Percentiles rank a stretch among this genome's conserved stretches.
phyloP scores from a whole-genome alignment of 139 green algal species.

The Coelastrella sp. region DNA sequence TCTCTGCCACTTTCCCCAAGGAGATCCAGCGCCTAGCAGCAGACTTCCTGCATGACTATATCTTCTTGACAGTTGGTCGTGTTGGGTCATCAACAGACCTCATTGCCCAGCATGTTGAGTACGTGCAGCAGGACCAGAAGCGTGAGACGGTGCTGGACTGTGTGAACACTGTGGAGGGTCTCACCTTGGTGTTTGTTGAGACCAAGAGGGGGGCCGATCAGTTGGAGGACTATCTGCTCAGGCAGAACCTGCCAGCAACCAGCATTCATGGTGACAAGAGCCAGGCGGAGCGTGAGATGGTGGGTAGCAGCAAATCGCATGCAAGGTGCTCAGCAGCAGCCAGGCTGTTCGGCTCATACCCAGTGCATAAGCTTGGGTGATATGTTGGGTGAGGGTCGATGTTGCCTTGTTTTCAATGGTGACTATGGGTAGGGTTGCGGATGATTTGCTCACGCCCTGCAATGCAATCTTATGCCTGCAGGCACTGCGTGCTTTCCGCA shows the following conservation, averaged over 20 bases:
- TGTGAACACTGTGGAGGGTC: conserved; percentile 49
- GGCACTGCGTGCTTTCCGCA: conserved; percentile 89
- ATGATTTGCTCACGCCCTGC: background rate
- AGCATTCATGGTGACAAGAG: conserved; percentile 97
- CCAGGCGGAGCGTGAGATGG: conserved; percentile 94
- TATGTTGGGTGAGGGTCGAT: too few relatives aligned
- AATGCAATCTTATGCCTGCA: conserved; percentile 5
- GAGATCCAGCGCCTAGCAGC: conserved; percentile 89
- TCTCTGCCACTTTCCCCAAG: conserved; percentile 96
- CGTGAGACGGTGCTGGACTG: conserved; percentile 49
- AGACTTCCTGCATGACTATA: conserved; percentile 94
- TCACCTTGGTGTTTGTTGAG: conserved; percentile 89
- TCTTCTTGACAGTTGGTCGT: conserved; percentile 97
- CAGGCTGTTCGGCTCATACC: too few relatives aligned
- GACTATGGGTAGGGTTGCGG: too few relatives aligned
- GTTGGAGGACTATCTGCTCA: conserved; percentile 89
- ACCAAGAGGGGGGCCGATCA: conserved; percentile 94
- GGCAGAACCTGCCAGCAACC: conserved; percentile 89
- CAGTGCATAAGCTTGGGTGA: too few relatives aligned
- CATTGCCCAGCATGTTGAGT: conserved; percentile 78
- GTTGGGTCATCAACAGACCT: conserved; percentile 96
- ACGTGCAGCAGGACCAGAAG: conserved; percentile 71
- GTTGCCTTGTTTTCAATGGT: too few relatives aligned
- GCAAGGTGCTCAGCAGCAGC: background rate
- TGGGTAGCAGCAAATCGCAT: background rate